Percentiles rank a stretch among this genome's conserved stretches.
Evolutionary conservation across 1,284 basidiomycete genomes (phyloP).

Genomic region (Trichosporon sp.): DNA sequence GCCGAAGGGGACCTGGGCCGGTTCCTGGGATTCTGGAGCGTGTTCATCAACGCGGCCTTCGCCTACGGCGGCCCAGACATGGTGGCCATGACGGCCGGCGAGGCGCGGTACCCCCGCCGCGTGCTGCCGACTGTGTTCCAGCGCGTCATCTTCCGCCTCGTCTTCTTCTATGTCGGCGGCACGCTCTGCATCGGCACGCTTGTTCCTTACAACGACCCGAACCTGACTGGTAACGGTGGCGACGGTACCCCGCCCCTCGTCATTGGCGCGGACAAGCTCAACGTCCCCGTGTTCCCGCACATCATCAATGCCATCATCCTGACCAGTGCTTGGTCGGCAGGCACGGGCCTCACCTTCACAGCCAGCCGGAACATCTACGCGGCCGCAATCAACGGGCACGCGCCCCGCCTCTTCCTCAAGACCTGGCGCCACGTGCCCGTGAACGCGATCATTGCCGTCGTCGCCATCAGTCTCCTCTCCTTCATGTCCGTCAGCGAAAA

Average conservation of each 20-base stretch:
- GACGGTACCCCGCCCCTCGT: constrained; percentile 15
- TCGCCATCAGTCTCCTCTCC: constrained; percentile 64
- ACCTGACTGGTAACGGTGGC: constrained; percentile 12
- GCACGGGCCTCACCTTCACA: constrained; percentile 58
- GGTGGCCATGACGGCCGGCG: constrained; percentile 40
- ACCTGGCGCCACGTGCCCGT: constrained; percentile 73
- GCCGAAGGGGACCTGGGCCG: constrained; percentile 28
- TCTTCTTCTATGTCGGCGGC: constrained; percentile 55
- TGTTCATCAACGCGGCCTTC: constrained; percentile 42
- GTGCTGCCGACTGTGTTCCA: constrained; percentile 75
- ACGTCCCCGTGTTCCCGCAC: constrained; percentile 70
- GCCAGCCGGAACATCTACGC: constrained; percentile 46
- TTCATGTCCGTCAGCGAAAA: constrained; percentile 63
- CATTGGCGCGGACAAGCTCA: constrained; percentile 1
- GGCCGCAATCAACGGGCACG: constrained; percentile 56
- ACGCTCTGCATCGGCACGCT: constrained; percentile 20
- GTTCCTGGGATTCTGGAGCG: constrained; percentile 41
- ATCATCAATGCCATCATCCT: constrained; percentile 68
- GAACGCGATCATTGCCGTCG: constrained; percentile 66
- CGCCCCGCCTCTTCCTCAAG: neutral
- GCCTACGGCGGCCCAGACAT: constrained; percentile 45
- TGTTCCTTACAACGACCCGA: constrained; percentile 22
- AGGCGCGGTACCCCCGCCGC: constrained; percentile 58
- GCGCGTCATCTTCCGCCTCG: constrained; percentile 74
- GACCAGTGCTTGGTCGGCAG: constrained; percentile 61